Conservation (phyloP, 2,329 filamentous ascomycete genomes). For the Ophiognomonia clavigignenti-juglandacearum region DNA sequence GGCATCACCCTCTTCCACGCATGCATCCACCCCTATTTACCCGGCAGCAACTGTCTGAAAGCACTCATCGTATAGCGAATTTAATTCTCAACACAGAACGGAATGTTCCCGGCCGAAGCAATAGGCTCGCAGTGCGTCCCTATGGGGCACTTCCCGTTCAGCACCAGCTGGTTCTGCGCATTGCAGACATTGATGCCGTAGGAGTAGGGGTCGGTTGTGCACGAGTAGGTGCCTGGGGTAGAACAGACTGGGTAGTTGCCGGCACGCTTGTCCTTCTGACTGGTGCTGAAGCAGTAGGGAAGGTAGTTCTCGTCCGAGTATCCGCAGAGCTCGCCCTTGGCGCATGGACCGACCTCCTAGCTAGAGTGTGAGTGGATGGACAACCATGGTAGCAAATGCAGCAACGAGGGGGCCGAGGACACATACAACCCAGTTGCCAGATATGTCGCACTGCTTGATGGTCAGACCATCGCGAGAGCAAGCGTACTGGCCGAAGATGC, state of each 20-base stretch:
- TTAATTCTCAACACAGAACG: conserved; percentile 15
- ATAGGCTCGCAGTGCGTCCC: conserved; percentile 12
- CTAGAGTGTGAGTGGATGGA: neutral
- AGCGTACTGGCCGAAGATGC: conserved; percentile 15
- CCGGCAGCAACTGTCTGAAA: too few relatives aligned
- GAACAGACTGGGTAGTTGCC: conserved; percentile 1
- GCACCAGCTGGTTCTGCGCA: conserved; percentile 12
- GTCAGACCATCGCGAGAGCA: conserved; percentile 9
- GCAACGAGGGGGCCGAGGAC: neutral
- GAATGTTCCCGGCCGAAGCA: conserved; percentile 2
- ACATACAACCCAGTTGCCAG: conserved; percentile 12
- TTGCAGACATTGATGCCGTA: conserved; percentile 17
- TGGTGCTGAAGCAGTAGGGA: conserved; percentile 13
- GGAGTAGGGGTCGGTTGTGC: neutral
- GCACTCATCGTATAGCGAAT: too few relatives aligned
- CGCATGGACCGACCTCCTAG: conserved; percentile 13
- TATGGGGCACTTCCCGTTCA: conserved; percentile 13
- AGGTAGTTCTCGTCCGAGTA: conserved; percentile 8
- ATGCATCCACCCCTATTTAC: too few relatives aligned
- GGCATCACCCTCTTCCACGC: too few relatives aligned
- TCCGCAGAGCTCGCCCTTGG: conserved; percentile 9
- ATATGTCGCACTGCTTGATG: conserved; percentile 14
- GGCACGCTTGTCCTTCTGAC: conserved; percentile 1
- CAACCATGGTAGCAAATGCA: too few relatives aligned
- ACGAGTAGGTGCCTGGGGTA: conserved; percentile 13